Base-by-base conservation (phyloP, 495 filamentous ascomycete species). In the Trichoderma gamsii region DNA sequence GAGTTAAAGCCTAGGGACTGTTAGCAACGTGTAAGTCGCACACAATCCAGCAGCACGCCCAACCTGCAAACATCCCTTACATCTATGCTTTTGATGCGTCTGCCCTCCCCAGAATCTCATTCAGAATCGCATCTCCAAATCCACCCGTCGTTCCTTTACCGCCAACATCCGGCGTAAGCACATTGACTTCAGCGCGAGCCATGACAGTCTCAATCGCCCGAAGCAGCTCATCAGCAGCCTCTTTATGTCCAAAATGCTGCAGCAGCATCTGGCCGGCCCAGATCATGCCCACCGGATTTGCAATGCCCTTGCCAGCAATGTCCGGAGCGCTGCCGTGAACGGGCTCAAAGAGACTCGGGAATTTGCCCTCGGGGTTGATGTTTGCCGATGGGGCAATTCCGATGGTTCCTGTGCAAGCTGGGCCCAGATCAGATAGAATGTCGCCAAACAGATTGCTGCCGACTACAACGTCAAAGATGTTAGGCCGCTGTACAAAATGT, bases 401-500 rank as follows among this genome's bases (percentile, higher is more conserved):
- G 73, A 96, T 81, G n/a, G 86, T 90, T 5, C 92, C 92, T 3
- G 92, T 91, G 67, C 94, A 92, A 27, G 94, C 92, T 70, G 89
- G 91, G 12, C 92, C 92, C 76, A 95, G 89, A 70, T 93, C 91
- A 67, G 82, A 87, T 69, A 93, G 90, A 74, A 93, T 95, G 73
- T 95, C 91, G 68, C 91, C 91, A 73, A 95, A 93, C 63, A 93
- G 73, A 76, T 93, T 93, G 74, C 88, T 92, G 1, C 90, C 92
- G 52, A 95, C 88, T 51, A 95, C 82, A 13, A 93, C 91, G 72
- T 95, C 93, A 68, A 95, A 82, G 63, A 89, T 85, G 27, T 88
- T 78, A 11, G 91, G 91, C 68, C 89, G 85, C 82, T 92, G 92
- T 15, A 93, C 84, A 85, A 93, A 92, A 66, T 92, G 78, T 83